Evolutionary conservation across 495 filamentous ascomycete genomes (phyloP).

Genomic region (Chlorociboria aeruginascens): DNA sequence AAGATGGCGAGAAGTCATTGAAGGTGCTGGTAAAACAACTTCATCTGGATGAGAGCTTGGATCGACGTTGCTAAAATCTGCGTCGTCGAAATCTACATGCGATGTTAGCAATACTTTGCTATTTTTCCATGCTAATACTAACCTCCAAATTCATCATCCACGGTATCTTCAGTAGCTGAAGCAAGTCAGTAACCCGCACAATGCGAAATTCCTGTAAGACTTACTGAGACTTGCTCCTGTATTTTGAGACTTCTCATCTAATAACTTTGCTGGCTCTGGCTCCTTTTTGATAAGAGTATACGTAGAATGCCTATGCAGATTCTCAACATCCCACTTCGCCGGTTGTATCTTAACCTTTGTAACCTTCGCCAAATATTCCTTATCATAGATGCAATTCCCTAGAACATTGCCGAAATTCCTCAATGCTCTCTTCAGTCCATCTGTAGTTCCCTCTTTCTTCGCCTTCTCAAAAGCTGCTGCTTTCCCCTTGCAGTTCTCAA

Average conservation of each 20-base stretch:
- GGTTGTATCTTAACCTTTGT: slow-evolving; percentile 63
- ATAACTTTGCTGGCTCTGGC: neutral
- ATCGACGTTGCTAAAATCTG: slow-evolving; percentile 51
- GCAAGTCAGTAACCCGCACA: slow-evolving; percentile 14
- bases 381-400: slow-evolving; percentile 96
- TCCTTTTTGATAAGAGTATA: slow-evolving; percentile 44
- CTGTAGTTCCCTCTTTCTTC: slow-evolving; percentile 95
- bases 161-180: slow-evolving; percentile 21
- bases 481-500: slow-evolving; percentile 91
- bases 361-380: slow-evolving; percentile 76
- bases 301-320: slow-evolving; percentile 71
- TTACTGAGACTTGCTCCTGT: slow-evolving; percentile 16
- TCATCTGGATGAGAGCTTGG: slow-evolving; percentile 52
- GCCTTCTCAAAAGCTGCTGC: slow-evolving; percentile 93
- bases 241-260: slow-evolving; percentile 27
- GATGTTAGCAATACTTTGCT: slow-evolving; percentile 17
- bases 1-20: slow-evolving; percentile 8
- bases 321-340: slow-evolving; percentile 57
- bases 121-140: slow-evolving; percentile 14
- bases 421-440: slow-evolving; percentile 80
- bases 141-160: slow-evolving; percentile 64
- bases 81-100: slow-evolving; percentile 64
- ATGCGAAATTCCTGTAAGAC: neutral
- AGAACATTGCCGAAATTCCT: slow-evolving; percentile 92
- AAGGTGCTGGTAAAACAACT: slow-evolving; percentile 17